Evolutionary conservation across 108 stramenopile species (phyloP), one percentile per base, ranked within the genome.

Genomic region (Cyclotella baltica): DNA sequence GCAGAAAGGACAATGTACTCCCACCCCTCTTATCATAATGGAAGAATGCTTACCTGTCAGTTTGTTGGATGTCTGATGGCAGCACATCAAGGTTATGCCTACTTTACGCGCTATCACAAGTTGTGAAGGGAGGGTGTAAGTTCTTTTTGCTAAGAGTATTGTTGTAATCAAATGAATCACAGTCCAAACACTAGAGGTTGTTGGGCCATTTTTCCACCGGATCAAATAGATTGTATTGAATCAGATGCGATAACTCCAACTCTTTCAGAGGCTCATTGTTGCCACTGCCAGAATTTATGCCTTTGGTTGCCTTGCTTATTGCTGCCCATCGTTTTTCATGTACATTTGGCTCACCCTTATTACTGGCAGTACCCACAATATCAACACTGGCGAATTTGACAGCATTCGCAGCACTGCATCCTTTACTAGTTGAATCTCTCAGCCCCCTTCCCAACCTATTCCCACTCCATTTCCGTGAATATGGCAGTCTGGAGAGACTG

Each of bases 31-130:
- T 29, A 98, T 83, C 94, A 98, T 96, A 61, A 99, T 98, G 29
- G 92, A 83, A 16, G 94, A 96, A 69, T 98, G 92, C 80, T 99
- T 98, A 3, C 98, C 99, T 3, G 99, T 99, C 51, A 99, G 84
- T 36, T 99, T 98, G 78, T 98, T 99, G 61, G 96, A 85, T 5
- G 98, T 99, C 83, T 99, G 99, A 4, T 98, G 96, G 55, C 98
- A 78, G 74, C 99, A 99, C 31, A 98, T 80, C 70, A 98, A 78
- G 22, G 83, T 80, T 92, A 98, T 96, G 0, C 97, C 97, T 1
- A 90, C 84, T 37, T 86, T 84, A 27, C 87, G n/a, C n/a, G 68
- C 48, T 81, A 83, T 98, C 99, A 99, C 78, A 98, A 99, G 53
- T 88, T 90, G 55, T 97, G 96, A 30, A 99, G 91, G n/a, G 86